phyloP scores from a whole-genome alignment of 2,329 filamentous ascomycete species.

The Ophiostoma novo-ulmi region DNA sequence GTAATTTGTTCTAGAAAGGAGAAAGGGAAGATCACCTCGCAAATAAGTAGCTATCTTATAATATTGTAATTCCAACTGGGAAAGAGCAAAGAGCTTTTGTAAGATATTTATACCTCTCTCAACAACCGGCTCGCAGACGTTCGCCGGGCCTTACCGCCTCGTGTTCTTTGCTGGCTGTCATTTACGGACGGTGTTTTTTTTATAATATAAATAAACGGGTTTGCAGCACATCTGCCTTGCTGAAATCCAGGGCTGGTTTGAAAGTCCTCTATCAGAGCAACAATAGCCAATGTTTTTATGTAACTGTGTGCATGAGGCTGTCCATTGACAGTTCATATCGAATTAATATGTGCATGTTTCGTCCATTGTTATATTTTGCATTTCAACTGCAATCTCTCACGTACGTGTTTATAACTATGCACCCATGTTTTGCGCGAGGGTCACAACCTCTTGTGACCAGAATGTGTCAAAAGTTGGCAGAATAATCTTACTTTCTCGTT shows the following conservation, averaged over 20 bases:
- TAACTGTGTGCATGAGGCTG: neutral
- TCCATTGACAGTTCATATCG: neutral
- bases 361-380: neutral
- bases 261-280: neutral
- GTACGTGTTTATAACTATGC: neutral
- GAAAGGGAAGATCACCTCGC: neutral
- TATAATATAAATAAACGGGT: too few species aligned
- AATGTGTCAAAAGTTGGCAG: too few species aligned
- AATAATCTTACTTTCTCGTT: neutral
- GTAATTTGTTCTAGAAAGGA: neutral
- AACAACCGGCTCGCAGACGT: too few species aligned
- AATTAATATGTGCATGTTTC: too few species aligned
- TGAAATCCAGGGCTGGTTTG: neutral
- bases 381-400: neutral
- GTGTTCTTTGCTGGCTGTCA: neutral
- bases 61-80: too few species aligned
- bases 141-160: neutral
- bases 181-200: neutral
- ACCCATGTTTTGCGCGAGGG: neutral
- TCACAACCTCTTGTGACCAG: neutral
- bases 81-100: too few species aligned
- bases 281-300: neutral
- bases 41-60: neutral
- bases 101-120: too few species aligned
- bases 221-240: neutral